Evolutionary conservation across 2,329 filamentous ascomycete genomes (phyloP), one percentile per base, ranked within the genome.

Genomic region (Claviceps citrina): DNA sequence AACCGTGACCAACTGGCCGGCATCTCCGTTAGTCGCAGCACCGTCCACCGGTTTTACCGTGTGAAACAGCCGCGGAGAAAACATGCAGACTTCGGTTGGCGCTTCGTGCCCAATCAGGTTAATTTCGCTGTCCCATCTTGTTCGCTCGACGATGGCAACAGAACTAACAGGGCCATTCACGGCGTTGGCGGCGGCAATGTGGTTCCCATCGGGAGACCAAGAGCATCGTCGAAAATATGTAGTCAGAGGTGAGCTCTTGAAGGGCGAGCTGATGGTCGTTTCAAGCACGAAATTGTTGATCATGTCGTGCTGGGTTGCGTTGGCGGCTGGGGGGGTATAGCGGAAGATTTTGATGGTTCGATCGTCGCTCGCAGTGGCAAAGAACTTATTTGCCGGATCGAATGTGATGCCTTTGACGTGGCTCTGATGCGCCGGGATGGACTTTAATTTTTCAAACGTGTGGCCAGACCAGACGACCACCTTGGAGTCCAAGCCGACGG

Each of bases 361-460:
- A 60, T 98, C 91, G 58, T 98, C 91, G 62, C 86, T 94, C 2
- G 93, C 87, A 0, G 93, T 98, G 13, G 93, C 91, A 61, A 98
- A 98, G 67, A 94, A 98, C 58, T 96, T 98, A 66, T 96, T 96
- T 31, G 91, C 91, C 1, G 91, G 91, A 56, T 98, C 91, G 55
- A 98, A 98, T 0, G 89, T 94, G 52, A 98, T 93, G 46, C 93
- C 91, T 60, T 98, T 98, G 64, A 98, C 91, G 57, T 96, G 93
- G 58, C 86, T 95, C 58, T 93, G 85, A 60, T 98, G 91, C 43
- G 87, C 81, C 2, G 86, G 78, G 5, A 98, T 66, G 3, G 85
- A 89, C 70, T 96, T 96, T 49, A 98, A 71, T 64, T 93, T 96
- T 64, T 98, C 91, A 51, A 98, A 98, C 0, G 87, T 96, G 61